Percentiles rank a stretch among this genome's conserved stretches.
Evolutionary conservation across 768 basidiomycete genomes (phyloP).

Genomic region (Tephrocybe sp.): DNA sequence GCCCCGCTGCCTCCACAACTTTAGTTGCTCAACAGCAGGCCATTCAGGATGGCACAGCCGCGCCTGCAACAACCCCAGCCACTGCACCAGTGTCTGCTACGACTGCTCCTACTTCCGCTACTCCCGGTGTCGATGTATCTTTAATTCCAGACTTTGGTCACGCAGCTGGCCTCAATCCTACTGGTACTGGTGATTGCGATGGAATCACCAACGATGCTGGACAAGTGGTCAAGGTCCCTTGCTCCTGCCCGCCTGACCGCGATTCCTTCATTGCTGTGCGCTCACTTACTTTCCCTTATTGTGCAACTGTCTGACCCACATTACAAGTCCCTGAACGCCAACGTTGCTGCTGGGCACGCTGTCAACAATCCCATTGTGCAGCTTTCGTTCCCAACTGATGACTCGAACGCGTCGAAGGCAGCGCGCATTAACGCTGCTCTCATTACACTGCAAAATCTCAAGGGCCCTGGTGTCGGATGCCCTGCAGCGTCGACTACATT

Average conservation of each 20-base stretch:
- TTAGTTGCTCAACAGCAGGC: constrained; percentile 44
- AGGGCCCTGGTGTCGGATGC: constrained; percentile 69
- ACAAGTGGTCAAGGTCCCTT: constrained; percentile 61
- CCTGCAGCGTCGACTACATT: constrained; percentile 39
- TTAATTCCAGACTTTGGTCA: constrained; percentile 63
- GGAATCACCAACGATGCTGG: constrained; percentile 55
- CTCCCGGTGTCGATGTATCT: constrained; percentile 43
- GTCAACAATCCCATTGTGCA: constrained; percentile 58
- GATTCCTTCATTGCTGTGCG: constrained; percentile 49
- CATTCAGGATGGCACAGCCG: constrained; percentile 30
- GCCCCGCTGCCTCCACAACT: constrained; percentile 66
- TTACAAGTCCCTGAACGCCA: constrained; percentile 42
- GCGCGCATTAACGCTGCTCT: constrained; percentile 60
- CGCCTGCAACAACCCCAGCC: constrained; percentile 9
- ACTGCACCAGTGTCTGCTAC: constrained; percentile 15
- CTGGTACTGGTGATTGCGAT: constrained; percentile 72
- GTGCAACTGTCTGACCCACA: not conserved
- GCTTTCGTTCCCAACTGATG: constrained; percentile 64
- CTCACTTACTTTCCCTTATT: not conserved
- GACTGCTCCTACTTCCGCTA: constrained; percentile 27
- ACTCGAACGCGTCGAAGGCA: constrained; percentile 50
- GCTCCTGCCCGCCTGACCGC: constrained; percentile 62
- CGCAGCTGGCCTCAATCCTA: constrained; percentile 57
- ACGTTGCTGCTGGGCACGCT: constrained; percentile 62
- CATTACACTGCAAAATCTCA: constrained; percentile 71